Base-by-base conservation (phyloP, 371 early-diverging fungal species). In the Lichtheimia ornata region DNA sequence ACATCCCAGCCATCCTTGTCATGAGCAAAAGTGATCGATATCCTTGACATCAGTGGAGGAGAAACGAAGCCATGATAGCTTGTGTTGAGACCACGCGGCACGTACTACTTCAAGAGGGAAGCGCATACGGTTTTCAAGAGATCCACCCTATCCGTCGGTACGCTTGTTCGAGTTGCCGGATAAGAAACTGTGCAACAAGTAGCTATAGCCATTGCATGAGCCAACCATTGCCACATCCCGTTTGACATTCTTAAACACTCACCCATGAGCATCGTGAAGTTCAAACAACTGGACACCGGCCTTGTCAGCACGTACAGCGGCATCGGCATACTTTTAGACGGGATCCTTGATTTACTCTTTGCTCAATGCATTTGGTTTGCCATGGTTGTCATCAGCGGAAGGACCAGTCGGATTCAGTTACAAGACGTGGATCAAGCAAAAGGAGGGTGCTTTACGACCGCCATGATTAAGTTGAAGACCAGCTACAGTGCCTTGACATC, bases 231-330 rank as follows among this genome's bases (percentile, higher is more conserved):
- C 11, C 2, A 28, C 5, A 27, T 2, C n/a, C 41, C 79, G 20
- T 35, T 9, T 5, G 24, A n/a, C 41, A 28, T 22, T 40, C 30
- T n/a, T n/a, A 6, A 41, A 58, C 17, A 58, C 27, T 67, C 69
- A 74, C 70, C 77, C 73, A 60, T 76, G 76, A 0, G 92, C 93
- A 50, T 82, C 85, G 64, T 97, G 97, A 45, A 97, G 77, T 73
- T 97, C 95, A 22, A 96, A 65, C 1, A 86, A 87, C 51, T 97
- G 94, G 69, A 94, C 88, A 0, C 93, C 96, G 6, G 91, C 93
- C 60, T 86, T 72, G 13, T 84, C 78, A 11, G 92, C 89, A 20
- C 92, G 84, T 41, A 70, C 58, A 12, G 94, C 91, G 28, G 93
- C 89, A 5, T 84, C 81, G 0, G 64, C 90, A 76, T 89, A 97